A percentile compares a stretch with the other conserved stretches of the same genome.
phyloP scores from a whole-genome alignment of 768 basidiomycete genomes.

The Mycena vulgaris region DNA sequence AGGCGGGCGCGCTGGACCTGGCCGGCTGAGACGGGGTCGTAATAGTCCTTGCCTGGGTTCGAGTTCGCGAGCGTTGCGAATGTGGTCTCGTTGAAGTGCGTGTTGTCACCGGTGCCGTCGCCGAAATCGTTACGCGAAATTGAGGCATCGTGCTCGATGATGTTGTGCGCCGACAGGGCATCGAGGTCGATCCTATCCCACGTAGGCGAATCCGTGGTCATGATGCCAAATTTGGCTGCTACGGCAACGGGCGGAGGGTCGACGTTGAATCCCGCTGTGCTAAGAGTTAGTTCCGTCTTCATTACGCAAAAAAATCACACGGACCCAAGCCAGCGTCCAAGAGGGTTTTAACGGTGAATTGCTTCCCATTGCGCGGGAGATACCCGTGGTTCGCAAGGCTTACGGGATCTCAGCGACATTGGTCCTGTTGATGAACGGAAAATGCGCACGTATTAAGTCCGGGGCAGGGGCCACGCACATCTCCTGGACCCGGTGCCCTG shows the following conservation, averaged over 20 bases:
- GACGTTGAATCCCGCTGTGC: not conserved
- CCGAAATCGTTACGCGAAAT: too few species aligned
- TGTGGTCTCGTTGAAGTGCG: constrained; percentile 13
- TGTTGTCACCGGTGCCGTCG: too few species aligned
- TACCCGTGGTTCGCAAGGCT: too few species aligned
- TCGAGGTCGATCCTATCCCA: constrained; percentile 8
- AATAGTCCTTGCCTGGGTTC: too few species aligned
- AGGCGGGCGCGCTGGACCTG: not conserved
- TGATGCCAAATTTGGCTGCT: constrained; percentile 11
- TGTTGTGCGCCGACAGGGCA: not conserved
- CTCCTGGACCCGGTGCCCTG: not conserved
- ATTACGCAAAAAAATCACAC: not conserved
- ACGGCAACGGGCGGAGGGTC: not conserved
- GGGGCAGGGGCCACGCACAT: not conserved
- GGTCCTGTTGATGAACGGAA: not conserved
- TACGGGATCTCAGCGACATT: not conserved
- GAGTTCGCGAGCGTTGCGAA: constrained; percentile 2
- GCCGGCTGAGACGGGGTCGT: constrained; percentile 1
- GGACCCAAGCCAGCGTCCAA: constrained; percentile 1
- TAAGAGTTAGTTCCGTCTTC: not conserved
- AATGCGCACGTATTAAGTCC: constrained; percentile 4
- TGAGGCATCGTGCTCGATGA: too few species aligned
- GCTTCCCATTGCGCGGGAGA: not conserved
- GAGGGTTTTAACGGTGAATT: not conserved
- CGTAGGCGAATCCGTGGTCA: not conserved